These are phyloP conservation scores for Vitis rupestris DNA, from an alignment of 164 flowering plant genomes.

Conservation along the genomic window DNA sequence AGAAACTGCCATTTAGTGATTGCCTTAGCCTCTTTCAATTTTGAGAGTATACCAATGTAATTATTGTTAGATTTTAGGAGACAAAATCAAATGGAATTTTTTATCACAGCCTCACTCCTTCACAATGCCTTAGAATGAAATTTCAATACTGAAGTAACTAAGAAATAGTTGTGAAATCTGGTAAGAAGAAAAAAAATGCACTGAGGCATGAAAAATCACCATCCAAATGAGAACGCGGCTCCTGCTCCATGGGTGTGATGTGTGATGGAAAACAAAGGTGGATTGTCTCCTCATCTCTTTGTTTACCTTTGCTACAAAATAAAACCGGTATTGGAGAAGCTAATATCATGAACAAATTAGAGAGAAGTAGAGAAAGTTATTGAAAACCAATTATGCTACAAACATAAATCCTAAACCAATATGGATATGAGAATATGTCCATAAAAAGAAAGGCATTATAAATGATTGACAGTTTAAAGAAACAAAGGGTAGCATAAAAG, in stretches of 20 bases:
- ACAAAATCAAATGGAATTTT: no score
- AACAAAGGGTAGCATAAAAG: neutral
- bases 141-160: no score
- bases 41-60: no score
- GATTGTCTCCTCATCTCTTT: conserved; percentile 72
- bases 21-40: no score
- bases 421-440: no score
- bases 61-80: no score
- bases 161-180: no score
- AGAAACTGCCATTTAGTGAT: no score
- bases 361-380: neutral
- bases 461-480: neutral
- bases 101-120: no score
- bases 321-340: conserved; percentile 2
- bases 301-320: conserved; percentile 39
- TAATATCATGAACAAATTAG: neutral
- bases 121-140: no score
- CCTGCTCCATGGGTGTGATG: conserved; percentile 97
- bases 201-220: conserved; percentile 43
- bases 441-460: no score
- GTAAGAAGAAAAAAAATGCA: neutral
- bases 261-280: conserved; percentile 78
- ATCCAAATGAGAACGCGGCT: conserved; percentile 86
- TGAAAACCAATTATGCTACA: neutral
- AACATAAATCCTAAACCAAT: neutral